Conservation (phyloP, 2,329 filamentous ascomycete genomes). For the Didymella pomorum region DNA sequence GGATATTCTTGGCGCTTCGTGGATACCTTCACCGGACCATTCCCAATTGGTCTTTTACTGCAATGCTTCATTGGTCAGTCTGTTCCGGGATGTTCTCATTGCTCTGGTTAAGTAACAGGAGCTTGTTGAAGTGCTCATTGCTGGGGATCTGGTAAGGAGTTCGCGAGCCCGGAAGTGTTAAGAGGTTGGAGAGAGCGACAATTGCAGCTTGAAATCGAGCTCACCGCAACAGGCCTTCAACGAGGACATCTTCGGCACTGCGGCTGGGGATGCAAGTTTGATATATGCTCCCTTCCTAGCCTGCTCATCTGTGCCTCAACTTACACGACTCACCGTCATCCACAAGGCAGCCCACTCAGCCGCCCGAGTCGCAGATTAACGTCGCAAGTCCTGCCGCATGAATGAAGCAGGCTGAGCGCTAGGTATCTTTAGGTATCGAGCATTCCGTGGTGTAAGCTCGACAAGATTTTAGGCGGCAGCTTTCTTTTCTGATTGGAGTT, state of each 20-base stretch:
- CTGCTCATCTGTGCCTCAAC: slow-evolving; percentile 17
- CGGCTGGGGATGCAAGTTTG: slow-evolving; percentile 16
- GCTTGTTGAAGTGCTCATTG: neutral
- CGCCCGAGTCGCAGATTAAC: slow-evolving; percentile 18
- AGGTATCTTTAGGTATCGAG: slow-evolving; percentile 18
- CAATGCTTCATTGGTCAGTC: neutral
- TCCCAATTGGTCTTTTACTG: neutral
- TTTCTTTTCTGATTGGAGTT: neutral
- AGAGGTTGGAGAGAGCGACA: neutral
- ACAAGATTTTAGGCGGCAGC: neutral
- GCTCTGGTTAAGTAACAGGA: neutral
- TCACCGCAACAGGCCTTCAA: neutral
- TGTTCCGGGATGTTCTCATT: neutral
- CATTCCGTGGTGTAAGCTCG: slow-evolving; percentile 12
- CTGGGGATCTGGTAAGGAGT: neutral
- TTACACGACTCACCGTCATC: slow-evolving; percentile 21
- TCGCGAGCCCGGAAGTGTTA: neutral
- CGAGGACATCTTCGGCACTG: neutral
- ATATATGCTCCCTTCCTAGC: slow-evolving; percentile 19
- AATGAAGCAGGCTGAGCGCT: slow-evolving; percentile 21
- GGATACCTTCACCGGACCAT: neutral
- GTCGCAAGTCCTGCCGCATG: slow-evolving; percentile 21
- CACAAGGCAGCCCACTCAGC: slow-evolving; percentile 21
- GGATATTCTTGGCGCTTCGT: neutral
- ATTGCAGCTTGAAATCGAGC: neutral